Evolutionary conservation across 2,329 filamentous ascomycete genomes (phyloP).

Genomic region (Cladophialophora chaetospira): DNA sequence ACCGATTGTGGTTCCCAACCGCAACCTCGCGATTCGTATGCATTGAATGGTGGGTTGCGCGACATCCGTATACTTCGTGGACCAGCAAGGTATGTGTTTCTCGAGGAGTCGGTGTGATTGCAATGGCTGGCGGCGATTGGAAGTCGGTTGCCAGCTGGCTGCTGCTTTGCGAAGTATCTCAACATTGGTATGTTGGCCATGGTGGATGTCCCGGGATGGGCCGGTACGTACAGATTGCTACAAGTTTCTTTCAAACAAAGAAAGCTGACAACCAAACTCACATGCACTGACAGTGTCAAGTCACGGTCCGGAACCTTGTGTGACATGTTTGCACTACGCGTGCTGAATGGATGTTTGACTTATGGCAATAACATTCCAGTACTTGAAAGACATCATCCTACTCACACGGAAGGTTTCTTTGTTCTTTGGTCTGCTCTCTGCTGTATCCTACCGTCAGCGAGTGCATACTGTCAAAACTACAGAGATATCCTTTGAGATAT

Average conservation of each 20-base stretch:
- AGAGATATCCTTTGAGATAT: no score
- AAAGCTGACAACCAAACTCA: conserved; percentile 6
- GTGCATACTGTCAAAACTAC: no score
- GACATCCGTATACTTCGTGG: conserved; percentile 5
- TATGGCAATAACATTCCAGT: background rate
- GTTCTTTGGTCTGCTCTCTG: background rate
- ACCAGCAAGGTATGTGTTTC: conserved; percentile 7
- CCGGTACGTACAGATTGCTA: conserved; percentile 5
- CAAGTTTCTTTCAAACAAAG: conserved; percentile 20
- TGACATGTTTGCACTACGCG: conserved; percentile 12
- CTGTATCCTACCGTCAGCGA: conserved; percentile 1
- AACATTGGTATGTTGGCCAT: conserved; percentile 9
- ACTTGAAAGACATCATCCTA: background rate
- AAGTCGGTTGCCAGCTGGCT: no score
- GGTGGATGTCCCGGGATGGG: conserved; percentile 5
- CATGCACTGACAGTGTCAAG: conserved; percentile 1
- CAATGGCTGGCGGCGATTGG: background rate
- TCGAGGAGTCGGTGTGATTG: conserved; percentile 22
- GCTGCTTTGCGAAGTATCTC: no score
- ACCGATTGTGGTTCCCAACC: background rate
- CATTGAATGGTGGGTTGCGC: background rate
- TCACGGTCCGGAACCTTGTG: conserved; percentile 20
- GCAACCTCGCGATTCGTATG: background rate
- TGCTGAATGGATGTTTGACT: background rate
- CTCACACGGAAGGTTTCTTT: background rate